Base-by-base conservation (phyloP, 495 filamentous ascomycete genomes). In the Daldinia grandis region DNA sequence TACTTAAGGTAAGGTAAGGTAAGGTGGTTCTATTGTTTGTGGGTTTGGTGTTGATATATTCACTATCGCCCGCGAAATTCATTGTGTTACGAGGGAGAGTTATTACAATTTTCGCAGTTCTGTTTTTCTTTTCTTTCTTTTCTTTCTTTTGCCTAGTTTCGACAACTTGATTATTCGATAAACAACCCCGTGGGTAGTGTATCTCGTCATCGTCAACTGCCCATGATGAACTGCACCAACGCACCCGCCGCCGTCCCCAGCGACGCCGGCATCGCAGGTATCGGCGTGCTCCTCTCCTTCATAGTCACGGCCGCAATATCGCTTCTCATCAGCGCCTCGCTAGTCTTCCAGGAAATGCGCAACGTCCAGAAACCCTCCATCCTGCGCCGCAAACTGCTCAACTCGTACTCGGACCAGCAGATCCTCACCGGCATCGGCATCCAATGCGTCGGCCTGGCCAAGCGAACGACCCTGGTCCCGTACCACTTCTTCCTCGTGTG, bases 401-500 rank as follows among this genome's bases (percentile, higher is more conserved):
- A 80, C 72, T 80, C 82, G 69, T 85, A 87, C 79, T 85, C 82
- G 31, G 87, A 89, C 77, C 86, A 88, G 73, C 87, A 88, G 76
- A 85, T 89, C 78, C 78, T 88, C 31, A 85, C 84, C 2, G 87
- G 86, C 50, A 87, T 89, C 78, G 86, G 85, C 21, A 83, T 89
- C 69, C 87, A 77, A 58, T 70, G 74, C 70, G 80, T 88, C 38
- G 87, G 82, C 8, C 79, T 89, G 0, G 81, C 81, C 0, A 84
- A 85, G 71, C 78, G 81, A 24, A 44, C 78, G 21, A 75, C 78
- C n/a, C 80, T 89, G 67, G 77, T 85, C 9, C 81, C 85, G 0
- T 89, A 89, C 77, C 87, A 89, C 75, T 87, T 88, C 78, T 88
- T 89, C 77, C 78, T 88, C 56, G 80, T 89, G 58, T 89, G 87